These are phyloP conservation scores for Suillus subaureus DNA, from an alignment of 768 basidiomycete species.

Conservation along the genomic window DNA sequence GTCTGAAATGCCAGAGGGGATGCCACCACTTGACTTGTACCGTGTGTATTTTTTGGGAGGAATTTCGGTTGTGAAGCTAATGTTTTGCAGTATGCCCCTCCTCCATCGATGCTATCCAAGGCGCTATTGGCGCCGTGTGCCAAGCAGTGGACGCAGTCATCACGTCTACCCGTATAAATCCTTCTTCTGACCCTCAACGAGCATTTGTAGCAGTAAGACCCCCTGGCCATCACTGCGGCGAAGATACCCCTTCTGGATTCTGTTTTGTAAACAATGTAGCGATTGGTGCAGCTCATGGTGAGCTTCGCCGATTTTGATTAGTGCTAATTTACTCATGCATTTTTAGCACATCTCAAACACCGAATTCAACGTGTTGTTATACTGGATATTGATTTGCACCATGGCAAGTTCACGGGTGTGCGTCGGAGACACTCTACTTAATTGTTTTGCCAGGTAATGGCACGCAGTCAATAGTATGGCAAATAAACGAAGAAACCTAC, in stretches of 20 bases:
- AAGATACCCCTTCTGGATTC: constrained; percentile 88
- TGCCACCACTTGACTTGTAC: constrained; percentile 83
- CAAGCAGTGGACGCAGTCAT: constrained; percentile 82
- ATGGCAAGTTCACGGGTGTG: constrained; percentile 18
- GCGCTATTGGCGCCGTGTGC: constrained; percentile 81
- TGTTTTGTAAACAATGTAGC: constrained; percentile 96
- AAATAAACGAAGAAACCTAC: constrained; percentile 88
- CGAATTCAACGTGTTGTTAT: constrained; percentile 79
- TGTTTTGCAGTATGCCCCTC: constrained; percentile 65
- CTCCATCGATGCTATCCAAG: constrained; percentile 77
- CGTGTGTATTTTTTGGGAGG: constrained; percentile 44
- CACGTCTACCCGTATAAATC: constrained; percentile 18
- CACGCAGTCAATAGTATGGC: constrained; percentile 90
- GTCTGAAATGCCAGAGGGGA: constrained; percentile 74
- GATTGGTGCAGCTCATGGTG: constrained; percentile 89
- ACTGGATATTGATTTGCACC: constrained; percentile 72
- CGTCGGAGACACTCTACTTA: not conserved
- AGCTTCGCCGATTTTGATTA: constrained; percentile 14
- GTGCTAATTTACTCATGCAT: constrained; percentile 1
- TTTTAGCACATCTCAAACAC: constrained; percentile 79
- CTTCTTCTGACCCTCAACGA: constrained; percentile 32
- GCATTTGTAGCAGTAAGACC: constrained; percentile 89
- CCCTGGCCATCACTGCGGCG: constrained; percentile 94
- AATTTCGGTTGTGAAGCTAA: not conserved
- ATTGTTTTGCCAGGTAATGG: constrained; percentile 69